These are phyloP conservation scores for Withania somnifera DNA, from an alignment of 305 asterid species.

Conservation along the genomic window DNA sequence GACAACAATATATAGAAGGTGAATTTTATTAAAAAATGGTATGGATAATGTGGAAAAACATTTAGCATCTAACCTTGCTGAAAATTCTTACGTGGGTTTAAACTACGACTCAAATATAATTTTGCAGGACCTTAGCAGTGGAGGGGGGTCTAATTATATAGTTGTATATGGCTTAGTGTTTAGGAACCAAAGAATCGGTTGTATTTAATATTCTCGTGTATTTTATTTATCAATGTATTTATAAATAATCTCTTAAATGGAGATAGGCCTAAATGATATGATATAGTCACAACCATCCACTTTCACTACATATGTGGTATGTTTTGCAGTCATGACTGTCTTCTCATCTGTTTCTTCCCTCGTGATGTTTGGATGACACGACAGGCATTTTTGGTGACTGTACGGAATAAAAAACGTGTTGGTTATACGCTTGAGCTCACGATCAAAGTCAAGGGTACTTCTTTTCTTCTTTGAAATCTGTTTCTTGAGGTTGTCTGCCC, in stretches of 20 bases:
- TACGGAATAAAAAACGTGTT: slow-evolving; percentile 87
- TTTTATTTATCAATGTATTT: not conserved
- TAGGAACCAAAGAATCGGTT: not conserved
- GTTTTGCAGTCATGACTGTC: not conserved
- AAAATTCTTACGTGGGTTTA: not conserved
- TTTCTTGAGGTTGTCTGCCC: not conserved
- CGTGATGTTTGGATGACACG: not conserved
- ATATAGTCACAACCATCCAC: not conserved
- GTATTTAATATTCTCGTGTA: not conserved
- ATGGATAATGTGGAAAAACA: not conserved
- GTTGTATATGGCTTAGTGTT: not conserved
- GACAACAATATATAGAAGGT: not conserved
- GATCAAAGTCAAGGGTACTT: slow-evolving; percentile 57
- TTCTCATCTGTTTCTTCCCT: not conserved
- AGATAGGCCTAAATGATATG: not conserved
- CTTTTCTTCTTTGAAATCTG: not conserved
- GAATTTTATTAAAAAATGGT: not conserved
- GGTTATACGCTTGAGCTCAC: slow-evolving; percentile 86
- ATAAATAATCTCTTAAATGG: not conserved
- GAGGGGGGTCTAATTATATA: not conserved
- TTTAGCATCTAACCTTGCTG: not conserved
- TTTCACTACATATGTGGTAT: not conserved
- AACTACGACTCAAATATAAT: not conserved
- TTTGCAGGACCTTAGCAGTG: not conserved
- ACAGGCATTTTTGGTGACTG: slow-evolving; percentile 86